Evolutionary conservation across 1,139 yeast species (phyloP), one percentile per base, ranked within the genome.

Genomic region (Eremothecium cymbalariae): DNA sequence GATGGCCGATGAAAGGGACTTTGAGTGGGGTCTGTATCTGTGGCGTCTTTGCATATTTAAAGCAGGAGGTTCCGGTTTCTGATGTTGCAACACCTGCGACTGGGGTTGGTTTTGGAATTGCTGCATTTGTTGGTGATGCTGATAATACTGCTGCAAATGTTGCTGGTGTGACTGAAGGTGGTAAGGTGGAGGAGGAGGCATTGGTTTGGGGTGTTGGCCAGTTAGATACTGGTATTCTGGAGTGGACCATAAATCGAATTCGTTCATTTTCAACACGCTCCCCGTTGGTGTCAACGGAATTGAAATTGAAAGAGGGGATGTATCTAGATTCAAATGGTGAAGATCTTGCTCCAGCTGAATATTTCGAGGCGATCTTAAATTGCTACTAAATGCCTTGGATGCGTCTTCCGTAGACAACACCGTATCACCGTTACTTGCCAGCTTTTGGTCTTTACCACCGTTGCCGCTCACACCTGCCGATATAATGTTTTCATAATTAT

Each of bases 1-100:
- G 32, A 63, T 64, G 3, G 71, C 67, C 2, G 72, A 62, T 2
- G 81, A 73, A 32, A 77, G 55, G 0, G 84, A 76, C 47, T 74
- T 72, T 39, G 79, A 72, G 51, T 76, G 78, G 25, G 73, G 75
- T 43, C 79, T 60, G 7, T n/a, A 27, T 6, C 21, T 27, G 9
- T 18, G 9, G 9, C 31, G 42, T 36, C 12, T 35, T 33, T 13
- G 44, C 29, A 25, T 39, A 4, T 19, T 9, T 9, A 28, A 24
- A 17, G 26, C 8, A n/a, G 15, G n/a, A 9, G 13, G 14, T 15
- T 28, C 39, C 16, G 39, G 18, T 25, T 33, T 35, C 9, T 36
- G 42, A 8, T 41, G 40, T 11, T 25, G 28, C 14, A 25, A 12
- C 16, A n/a, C n/a, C 15, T 25, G 28, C 16, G 12, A n/a, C 7